Evolutionary conservation across 2,329 filamentous ascomycete species (phyloP).

Genomic region (Thielaviopsis ethacetica): DNA sequence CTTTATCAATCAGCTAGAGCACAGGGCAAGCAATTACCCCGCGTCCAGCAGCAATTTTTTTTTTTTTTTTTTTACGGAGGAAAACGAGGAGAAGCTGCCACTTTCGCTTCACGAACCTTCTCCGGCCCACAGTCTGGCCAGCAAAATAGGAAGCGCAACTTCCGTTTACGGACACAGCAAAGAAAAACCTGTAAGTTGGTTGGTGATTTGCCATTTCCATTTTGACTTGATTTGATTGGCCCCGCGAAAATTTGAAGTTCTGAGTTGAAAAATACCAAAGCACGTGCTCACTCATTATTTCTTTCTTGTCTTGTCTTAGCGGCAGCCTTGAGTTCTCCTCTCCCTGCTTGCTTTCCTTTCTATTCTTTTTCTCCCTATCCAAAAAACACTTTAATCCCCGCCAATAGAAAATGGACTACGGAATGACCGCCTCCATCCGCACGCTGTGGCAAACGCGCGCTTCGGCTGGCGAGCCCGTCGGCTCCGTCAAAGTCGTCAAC

Average conservation of each 20-base stretch:
- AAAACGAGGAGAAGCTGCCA: not conserved
- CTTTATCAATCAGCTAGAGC: not conserved
- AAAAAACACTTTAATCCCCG: not conserved
- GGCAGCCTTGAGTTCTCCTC: too few relatives aligned
- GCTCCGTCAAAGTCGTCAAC: constrained; percentile 43
- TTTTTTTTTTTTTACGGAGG: too few relatives aligned
- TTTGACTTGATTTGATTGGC: too few relatives aligned
- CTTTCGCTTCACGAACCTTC: not conserved
- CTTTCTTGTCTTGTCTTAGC: too few relatives aligned
- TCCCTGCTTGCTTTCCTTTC: not conserved
- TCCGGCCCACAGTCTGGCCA: not conserved
- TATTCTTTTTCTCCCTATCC: not conserved
- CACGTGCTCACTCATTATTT: not conserved
- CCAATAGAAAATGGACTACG: constrained; percentile 6
- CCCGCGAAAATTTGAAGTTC: not conserved
- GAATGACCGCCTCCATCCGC: not conserved
- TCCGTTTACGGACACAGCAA: not conserved
- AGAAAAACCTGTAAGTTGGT: not conserved
- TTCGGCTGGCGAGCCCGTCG: constrained; percentile 28
- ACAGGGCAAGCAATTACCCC: not conserved
- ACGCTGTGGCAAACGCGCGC: constrained; percentile 22
- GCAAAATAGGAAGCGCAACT: not conserved
- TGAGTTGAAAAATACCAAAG: not conserved
- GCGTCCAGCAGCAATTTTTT: too few relatives aligned
- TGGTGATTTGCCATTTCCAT: too few relatives aligned